phyloP scores from a whole-genome alignment of 1,284 basidiomycete genomes.

The Irpex lacteus region DNA sequence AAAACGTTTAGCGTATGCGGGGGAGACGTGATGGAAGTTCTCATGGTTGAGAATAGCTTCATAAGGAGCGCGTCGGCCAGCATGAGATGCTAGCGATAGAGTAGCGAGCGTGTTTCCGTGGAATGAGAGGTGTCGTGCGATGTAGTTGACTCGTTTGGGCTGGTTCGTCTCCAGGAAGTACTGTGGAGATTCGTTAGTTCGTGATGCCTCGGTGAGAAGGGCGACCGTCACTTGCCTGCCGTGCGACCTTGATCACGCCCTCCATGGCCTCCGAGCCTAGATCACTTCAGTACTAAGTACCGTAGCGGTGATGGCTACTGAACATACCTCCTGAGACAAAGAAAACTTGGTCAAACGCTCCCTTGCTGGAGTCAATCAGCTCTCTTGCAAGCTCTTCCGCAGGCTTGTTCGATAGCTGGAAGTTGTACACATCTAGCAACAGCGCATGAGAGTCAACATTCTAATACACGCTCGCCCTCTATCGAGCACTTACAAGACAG shows the following conservation, averaged over 20 bases:
- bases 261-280: conserved; percentile 86
- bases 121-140: conserved; percentile 76
- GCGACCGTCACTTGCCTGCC: conserved; percentile 50
- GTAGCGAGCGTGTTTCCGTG: conserved; percentile 83
- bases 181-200: conserved; percentile 29
- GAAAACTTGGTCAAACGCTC: conserved; percentile 68
- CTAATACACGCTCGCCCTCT: not conserved
- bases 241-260: conserved; percentile 71
- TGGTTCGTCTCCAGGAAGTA: conserved; percentile 72
- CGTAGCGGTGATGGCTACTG: not conserved
- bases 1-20: conserved; percentile 83
- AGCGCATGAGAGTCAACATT: not conserved
- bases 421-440: conserved; percentile 71
- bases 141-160: conserved; percentile 69
- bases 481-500: conserved; percentile 55
- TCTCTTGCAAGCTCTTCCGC: conserved; percentile 73
- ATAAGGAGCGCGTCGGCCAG: conserved; percentile 64
- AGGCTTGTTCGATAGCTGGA: conserved; percentile 74
- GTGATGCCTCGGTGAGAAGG: conserved; percentile 10
- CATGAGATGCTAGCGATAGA: conserved; percentile 64
- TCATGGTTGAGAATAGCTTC: conserved; percentile 57
- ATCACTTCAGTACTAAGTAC: not conserved
- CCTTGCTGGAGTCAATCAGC: conserved; percentile 59
- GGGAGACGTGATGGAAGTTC: conserved; percentile 78
- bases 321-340: conserved; percentile 69